Conservation (phyloP, 306 rosid species). For the Boehmeria nivea region DNA sequence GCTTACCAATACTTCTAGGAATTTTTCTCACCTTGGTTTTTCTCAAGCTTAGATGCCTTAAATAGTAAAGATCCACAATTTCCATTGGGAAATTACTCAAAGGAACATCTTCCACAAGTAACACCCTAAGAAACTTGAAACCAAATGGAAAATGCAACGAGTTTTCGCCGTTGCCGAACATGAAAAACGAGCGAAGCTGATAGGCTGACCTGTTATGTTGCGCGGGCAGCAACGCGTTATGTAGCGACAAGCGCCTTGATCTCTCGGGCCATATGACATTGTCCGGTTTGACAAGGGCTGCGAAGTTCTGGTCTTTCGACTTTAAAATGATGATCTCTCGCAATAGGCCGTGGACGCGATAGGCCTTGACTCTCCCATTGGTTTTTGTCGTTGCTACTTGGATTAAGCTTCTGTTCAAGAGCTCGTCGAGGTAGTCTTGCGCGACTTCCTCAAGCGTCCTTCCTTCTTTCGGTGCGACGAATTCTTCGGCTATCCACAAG, state of each 20-base stretch:
- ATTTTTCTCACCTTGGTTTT: slow-evolving; percentile 23
- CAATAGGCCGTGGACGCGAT: slow-evolving; percentile 42
- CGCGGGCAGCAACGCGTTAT: slow-evolving; percentile 26
- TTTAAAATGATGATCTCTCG: slow-evolving; percentile 52
- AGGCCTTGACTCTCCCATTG: slow-evolving; percentile 25
- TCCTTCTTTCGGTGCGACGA: slow-evolving; percentile 46
- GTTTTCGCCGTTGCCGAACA: slow-evolving; percentile 34
- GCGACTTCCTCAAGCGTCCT: slow-evolving; percentile 55
- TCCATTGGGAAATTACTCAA: slow-evolving; percentile 16
- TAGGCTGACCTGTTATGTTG: slow-evolving; percentile 37
- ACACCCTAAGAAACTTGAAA: slow-evolving; percentile 29
- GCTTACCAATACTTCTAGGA: slow-evolving; percentile 29
- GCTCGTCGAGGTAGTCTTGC: slow-evolving; percentile 35
- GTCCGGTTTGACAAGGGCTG: slow-evolving; percentile 24
- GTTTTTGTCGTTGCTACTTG: slow-evolving; percentile 23
- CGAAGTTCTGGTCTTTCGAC: slow-evolving; percentile 34
- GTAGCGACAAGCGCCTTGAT: slow-evolving; percentile 48
- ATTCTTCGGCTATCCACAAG: slow-evolving; percentile 39
- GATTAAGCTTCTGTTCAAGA: slow-evolving; percentile 36
- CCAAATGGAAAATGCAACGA: slow-evolving; percentile 5
- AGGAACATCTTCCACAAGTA: slow-evolving; percentile 26
- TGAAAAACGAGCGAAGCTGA: slow-evolving; percentile 56
- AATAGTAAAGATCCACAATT: slow-evolving; percentile 11
- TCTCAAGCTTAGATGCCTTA: slow-evolving; percentile 37
- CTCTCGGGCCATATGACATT: slow-evolving; percentile 40